phyloP scores from a whole-genome alignment of 2,329 filamentous ascomycete species.

The Venturia effusa region DNA sequence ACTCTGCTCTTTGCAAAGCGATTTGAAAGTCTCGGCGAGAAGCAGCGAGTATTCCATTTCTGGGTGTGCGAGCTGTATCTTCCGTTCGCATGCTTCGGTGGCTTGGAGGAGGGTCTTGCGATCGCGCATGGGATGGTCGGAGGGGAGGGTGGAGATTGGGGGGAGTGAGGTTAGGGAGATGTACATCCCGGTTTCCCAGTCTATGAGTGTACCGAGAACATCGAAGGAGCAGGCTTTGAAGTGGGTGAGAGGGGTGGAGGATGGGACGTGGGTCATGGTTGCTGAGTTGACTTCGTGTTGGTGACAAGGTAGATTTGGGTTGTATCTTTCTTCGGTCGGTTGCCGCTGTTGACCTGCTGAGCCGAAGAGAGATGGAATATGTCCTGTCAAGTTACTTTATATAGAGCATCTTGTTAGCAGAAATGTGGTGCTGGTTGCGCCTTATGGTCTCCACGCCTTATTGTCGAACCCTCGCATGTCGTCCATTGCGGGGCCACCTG shows the following conservation, averaged over 20 bases:
- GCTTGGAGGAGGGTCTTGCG: slow-evolving; percentile 20
- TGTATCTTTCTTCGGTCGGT: neutral
- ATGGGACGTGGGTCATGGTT: slow-evolving; percentile 7
- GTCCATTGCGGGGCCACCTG: neutral
- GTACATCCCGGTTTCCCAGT: slow-evolving; percentile 58
- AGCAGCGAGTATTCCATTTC: slow-evolving; percentile 49
- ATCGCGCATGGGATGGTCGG: slow-evolving; percentile 26
- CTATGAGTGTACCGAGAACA: slow-evolving; percentile 12
- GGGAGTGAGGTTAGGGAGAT: slow-evolving; percentile 38
- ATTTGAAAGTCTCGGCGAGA: slow-evolving; percentile 39
- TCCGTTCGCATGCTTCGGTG: neutral
- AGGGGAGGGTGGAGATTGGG: slow-evolving; percentile 30
- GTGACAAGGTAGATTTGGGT: neutral
- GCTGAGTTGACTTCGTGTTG: neutral
- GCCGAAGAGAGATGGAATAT: neutral
- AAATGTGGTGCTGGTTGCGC: neutral
- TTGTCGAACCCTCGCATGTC: neutral
- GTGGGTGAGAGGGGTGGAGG: slow-evolving; percentile 9
- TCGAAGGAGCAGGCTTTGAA: slow-evolving; percentile 39
- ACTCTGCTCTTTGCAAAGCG: slow-evolving; percentile 32
- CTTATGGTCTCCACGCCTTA: neutral
- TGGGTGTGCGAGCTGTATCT: slow-evolving; percentile 45
- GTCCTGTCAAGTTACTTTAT: neutral
- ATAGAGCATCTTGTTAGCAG: neutral
- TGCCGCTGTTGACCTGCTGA: neutral